Base-by-base conservation (phyloP, 1,284 basidiomycete species). In the Meira nashicola region DNA sequence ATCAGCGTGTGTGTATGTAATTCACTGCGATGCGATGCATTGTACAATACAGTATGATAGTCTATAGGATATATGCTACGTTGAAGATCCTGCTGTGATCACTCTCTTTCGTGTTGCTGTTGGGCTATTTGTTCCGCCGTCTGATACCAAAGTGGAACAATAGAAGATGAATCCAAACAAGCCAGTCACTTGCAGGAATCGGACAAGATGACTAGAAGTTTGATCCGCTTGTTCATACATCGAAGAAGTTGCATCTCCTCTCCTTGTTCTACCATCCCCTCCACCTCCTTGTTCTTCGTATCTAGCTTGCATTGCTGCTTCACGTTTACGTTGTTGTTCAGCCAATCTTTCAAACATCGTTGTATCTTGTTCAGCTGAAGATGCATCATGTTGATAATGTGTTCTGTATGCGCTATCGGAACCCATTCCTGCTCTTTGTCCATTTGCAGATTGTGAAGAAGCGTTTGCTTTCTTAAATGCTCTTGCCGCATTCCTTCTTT, bases 161-260 rank as follows among this genome's bases (percentile, higher is more conserved):
- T 68, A 71, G 17, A 63, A 68, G 6, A 69, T 60, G 41, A 66
- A 10, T 21, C 53, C 60, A 28, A 76, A n/a, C 55, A 71, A 52
- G 5, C 64, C 59, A 2, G 63, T 53, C 14, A 74, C 71, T 59
- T 76, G 74, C 1, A 63, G 49, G 39, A 76, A 71, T 11, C 73
- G 56, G 4, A 67, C 41, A 6, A 73, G n/a, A 2, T 68, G 60
- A 47, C 68, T 73, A 0, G 65, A 51, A 21, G 57, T 62, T 37
- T 70, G 25, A 14, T 7, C 28, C 21, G 21, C 63, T 4, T 57
- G 48, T 47, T 73, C 55, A 25, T 66, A 63, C 57, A 55, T 60
- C 14, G 52, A 55, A 4, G 62, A 54, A 58, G 60, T 61, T 54
- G 33, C 49, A 49, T 15, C 17, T 41, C 48, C 46, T 44, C 46